These are phyloP conservation scores for Naganishia vishniacii DNA, from an alignment of 768 basidiomycete genomes.

Conservation along the genomic window DNA sequence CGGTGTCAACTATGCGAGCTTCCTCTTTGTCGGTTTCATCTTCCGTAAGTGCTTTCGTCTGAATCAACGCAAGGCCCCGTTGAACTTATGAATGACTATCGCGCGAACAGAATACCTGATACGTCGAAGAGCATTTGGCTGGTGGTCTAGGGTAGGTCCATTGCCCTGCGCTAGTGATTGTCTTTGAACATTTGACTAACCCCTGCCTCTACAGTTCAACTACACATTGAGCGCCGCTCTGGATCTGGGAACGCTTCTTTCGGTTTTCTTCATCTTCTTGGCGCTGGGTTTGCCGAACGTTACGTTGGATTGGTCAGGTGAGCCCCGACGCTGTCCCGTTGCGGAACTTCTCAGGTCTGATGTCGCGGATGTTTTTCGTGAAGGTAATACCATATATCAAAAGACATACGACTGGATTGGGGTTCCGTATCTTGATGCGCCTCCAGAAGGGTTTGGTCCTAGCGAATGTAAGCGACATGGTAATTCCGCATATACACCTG, in stretches of 20 bases:
- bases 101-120: not conserved
- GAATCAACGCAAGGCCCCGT: too few relatives aligned
- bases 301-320: constrained; percentile 44
- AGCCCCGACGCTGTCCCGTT: not conserved
- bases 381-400: constrained; percentile 49
- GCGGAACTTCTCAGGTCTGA: too few relatives aligned
- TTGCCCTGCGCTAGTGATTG: not conserved
- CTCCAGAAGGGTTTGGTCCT: constrained; percentile 19
- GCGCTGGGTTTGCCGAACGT: constrained; percentile 50
- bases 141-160: not conserved
- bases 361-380: not conserved
- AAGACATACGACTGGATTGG: constrained; percentile 31
- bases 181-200: not conserved
- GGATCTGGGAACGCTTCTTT: constrained; percentile 54
- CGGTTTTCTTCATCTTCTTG: constrained; percentile 48
- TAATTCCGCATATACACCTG: too few relatives aligned
- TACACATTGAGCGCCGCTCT: constrained; percentile 53
- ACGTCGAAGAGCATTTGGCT: not conserved
- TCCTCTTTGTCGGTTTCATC: constrained; percentile 78
- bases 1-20: constrained; percentile 88
- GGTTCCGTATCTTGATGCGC: constrained; percentile 7
- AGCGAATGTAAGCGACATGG: not conserved
- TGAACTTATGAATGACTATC: not conserved
- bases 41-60: constrained; percentile 57
- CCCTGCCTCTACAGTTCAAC: constrained; percentile 47